A percentile compares a stretch with the other conserved stretches of the same genome.
Conservation (phyloP, 345 rosid genomes). For the Jatropha curcas region DNA sequence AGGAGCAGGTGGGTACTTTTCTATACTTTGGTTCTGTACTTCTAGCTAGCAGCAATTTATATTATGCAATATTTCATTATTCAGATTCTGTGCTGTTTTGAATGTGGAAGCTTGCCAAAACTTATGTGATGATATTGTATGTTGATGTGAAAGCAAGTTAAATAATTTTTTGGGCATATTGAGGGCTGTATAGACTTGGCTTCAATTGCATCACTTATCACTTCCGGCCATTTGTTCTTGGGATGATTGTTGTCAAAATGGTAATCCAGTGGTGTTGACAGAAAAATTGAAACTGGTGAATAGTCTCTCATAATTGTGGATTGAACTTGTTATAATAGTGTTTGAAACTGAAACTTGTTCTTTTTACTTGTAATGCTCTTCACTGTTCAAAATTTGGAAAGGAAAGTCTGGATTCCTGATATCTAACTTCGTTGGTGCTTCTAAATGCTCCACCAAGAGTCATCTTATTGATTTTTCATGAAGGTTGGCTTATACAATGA, state of each 20-base stretch:
- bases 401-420: not conserved
- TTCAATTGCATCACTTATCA: not conserved
- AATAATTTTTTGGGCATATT: not conserved
- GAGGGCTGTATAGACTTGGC: not conserved
- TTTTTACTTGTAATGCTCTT: not conserved
- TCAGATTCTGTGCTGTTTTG: not conserved
- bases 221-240: not conserved
- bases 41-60: not conserved
- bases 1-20: slow-evolving; percentile 72
- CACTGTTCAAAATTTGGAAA: not conserved
- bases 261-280: not conserved
- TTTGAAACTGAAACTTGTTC: not conserved
- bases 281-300: not conserved
- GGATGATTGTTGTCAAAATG: not conserved
- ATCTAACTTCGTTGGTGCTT: too few relatives aligned
- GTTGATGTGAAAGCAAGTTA: slow-evolving; percentile 8
- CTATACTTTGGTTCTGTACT: not conserved
- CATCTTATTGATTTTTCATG: not conserved
- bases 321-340: not conserved
- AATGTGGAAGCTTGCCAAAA: not conserved
- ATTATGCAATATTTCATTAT: not conserved
- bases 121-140: not conserved
- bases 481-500: not conserved
- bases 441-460: not conserved
- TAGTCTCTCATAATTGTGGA: not conserved